A percentile compares a stretch with the other conserved stretches of the same genome.
These are phyloP conservation scores for Kalanchoe fedtschenkoi DNA, from an alignment of 164 flowering plant genomes.

Conservation along the genomic window DNA sequence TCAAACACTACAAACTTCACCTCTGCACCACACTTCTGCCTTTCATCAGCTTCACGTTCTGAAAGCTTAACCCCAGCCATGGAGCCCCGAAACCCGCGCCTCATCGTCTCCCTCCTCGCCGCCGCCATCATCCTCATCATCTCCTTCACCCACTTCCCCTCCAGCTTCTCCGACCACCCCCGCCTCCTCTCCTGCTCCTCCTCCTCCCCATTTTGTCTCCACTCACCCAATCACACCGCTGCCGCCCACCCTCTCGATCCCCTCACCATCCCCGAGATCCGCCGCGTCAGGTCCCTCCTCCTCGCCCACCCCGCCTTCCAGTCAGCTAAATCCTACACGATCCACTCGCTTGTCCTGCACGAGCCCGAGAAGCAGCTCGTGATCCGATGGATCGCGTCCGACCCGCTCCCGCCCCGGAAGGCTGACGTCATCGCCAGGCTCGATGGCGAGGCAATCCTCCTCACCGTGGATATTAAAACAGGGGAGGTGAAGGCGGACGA, in stretches of 20 bases:
- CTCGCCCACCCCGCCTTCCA: conserved; percentile 33
- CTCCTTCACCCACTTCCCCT: conserved; percentile 4
- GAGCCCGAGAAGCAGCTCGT: conserved; percentile 46
- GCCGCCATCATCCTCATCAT: not conserved
- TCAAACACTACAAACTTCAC: no score
- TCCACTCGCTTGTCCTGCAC: conserved; percentile 51
- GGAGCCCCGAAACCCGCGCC: not conserved
- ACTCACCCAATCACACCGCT: conserved; percentile 15
- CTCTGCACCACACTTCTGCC: no score
- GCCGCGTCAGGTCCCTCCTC: conserved; percentile 40
- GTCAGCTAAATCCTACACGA: conserved; percentile 22
- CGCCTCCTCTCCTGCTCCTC: conserved; percentile 2
- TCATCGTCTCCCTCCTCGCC: not conserved
- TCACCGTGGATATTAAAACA: conserved; percentile 40
- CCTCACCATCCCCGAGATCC: conserved; percentile 61
- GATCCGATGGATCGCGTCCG: conserved; percentile 39
- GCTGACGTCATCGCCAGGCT: conserved; percentile 43
- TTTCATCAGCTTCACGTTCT: no score
- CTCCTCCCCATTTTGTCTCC: conserved; percentile 17
- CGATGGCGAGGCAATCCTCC: conserved; percentile 25
- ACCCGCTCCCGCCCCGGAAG: conserved; percentile 39
- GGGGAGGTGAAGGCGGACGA: conserved; percentile 21
- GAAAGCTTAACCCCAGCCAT: no score
- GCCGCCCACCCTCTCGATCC: conserved; percentile 95
- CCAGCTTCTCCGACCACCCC: not conserved